Conservation (phyloP, 345 rosid genomes). For the Lumnitzera littorea region DNA sequence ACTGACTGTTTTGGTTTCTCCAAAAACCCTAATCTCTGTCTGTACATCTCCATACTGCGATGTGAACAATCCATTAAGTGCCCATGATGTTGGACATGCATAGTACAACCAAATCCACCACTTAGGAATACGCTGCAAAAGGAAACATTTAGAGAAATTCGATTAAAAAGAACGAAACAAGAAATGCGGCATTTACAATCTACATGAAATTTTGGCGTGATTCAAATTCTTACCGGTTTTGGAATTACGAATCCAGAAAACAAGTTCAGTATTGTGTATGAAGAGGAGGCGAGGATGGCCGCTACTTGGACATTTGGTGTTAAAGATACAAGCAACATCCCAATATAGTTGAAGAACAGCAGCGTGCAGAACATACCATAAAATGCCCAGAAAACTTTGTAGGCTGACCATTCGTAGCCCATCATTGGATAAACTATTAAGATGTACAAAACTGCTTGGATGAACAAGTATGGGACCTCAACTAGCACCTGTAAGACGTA, state of each 20-base stretch:
- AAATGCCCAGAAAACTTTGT: constrained; percentile 35
- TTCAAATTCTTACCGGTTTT: constrained; percentile 21
- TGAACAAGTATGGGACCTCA: constrained; percentile 37
- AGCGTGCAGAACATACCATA: constrained; percentile 35
- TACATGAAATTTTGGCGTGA: no score
- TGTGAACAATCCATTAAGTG: constrained; percentile 7
- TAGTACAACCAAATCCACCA: constrained; percentile 20
- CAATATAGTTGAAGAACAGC: constrained; percentile 30
- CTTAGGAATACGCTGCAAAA: constrained; percentile 10
- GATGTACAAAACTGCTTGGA: constrained; percentile 22
- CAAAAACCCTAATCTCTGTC: constrained; percentile 5
- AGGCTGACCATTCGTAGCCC: constrained; percentile 25
- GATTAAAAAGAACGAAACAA: constrained; percentile 5
- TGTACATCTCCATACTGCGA: constrained; percentile 17
- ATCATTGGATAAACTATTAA: constrained; percentile 30
- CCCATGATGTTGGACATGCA: constrained; percentile 13
- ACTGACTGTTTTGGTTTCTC: constrained; percentile 2
- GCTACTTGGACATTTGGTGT: constrained; percentile 34
- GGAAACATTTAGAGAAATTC: constrained; percentile 4
- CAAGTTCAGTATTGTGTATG: constrained; percentile 34
- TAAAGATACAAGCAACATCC: constrained; percentile 33
- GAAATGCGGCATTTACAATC: no score
- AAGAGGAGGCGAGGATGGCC: constrained; percentile 17
- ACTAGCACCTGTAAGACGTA: constrained; percentile 28
- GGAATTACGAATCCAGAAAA: constrained; percentile 46